Evolutionary conservation across 345 rosid genomes (phyloP).

Genomic region (Hibiscus mutabilis): DNA sequence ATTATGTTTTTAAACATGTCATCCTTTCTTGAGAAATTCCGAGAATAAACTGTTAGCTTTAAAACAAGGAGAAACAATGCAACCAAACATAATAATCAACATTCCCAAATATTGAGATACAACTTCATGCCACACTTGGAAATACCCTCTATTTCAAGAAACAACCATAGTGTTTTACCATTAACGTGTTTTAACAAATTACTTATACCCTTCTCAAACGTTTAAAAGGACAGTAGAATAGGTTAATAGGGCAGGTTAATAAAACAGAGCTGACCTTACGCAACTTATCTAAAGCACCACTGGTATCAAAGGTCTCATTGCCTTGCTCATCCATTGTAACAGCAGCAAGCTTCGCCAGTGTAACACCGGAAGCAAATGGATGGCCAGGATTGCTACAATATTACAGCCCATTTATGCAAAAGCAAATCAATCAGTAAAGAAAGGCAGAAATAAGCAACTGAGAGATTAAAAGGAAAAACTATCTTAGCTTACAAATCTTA

Average conservation of each 20-base stretch:
- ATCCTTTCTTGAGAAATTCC: not conserved
- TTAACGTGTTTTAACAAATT: not conserved
- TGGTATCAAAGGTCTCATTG: conserved; percentile 93
- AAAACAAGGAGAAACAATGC: not conserved
- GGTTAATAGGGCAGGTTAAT: not conserved
- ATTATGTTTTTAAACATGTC: not conserved
- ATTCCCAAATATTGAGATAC: not conserved
- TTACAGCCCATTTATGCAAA: not conserved
- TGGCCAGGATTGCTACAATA: conserved; percentile 67
- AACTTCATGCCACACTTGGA: not conserved
- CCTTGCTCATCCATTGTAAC: conserved; percentile 96
- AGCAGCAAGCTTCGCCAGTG: conserved; percentile 96
- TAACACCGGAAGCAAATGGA: conserved; percentile 88
- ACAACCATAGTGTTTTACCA: not conserved
- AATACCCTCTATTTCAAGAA: conserved; percentile 2
- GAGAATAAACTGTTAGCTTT: not conserved
- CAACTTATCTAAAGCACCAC: conserved; percentile 92
- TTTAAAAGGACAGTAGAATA: conserved; percentile 1
- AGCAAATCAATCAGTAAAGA: not conserved
- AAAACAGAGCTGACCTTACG: conserved; percentile 61
- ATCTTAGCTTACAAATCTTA: not conserved
- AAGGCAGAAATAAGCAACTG: not conserved
- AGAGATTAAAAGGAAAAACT: not conserved
- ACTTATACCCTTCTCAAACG: not conserved
- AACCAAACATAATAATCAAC: not conserved